Conservation (phyloP, 2,329 filamentous ascomycete genomes). For the Coniochaeta sp. region DNA sequence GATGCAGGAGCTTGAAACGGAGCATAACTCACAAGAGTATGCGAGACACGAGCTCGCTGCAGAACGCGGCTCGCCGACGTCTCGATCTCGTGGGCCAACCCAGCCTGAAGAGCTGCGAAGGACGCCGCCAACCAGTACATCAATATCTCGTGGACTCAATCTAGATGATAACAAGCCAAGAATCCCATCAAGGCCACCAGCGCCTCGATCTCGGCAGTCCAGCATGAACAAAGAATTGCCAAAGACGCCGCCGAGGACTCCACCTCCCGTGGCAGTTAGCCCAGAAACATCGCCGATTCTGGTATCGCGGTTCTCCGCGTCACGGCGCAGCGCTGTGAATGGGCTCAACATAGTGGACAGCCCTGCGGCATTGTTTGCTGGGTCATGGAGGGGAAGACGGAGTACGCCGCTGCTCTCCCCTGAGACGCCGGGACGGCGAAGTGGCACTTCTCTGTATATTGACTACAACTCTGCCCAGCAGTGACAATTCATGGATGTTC, state of each 20-base stretch:
- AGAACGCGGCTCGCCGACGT: neutral
- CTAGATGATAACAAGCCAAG: neutral
- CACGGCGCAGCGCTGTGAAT: neutral
- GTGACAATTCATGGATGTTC: neutral
- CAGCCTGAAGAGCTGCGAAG: neutral
- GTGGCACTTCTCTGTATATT: neutral
- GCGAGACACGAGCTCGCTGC: neutral
- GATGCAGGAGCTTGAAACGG: neutral
- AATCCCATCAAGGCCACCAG: neutral
- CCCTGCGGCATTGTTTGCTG: neutral
- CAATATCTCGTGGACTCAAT: neutral
- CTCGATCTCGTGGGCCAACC: neutral
- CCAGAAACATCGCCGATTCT: neutral
- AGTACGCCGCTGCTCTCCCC: neutral
- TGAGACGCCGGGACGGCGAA: neutral
- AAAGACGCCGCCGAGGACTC: neutral
- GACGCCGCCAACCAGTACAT: neutral
- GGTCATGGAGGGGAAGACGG: neutral
- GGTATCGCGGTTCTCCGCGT: neutral
- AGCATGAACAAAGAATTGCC: neutral
- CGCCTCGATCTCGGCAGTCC: neutral
- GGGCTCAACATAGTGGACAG: neutral
- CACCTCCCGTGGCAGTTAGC: neutral
- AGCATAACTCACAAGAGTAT: neutral
- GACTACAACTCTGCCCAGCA: neutral